Percentiles rank a stretch among this genome's conserved stretches.
These are phyloP conservation scores for Raphanus hybrid DNA, from an alignment of 441 rosid species.

Conservation along the genomic window DNA sequence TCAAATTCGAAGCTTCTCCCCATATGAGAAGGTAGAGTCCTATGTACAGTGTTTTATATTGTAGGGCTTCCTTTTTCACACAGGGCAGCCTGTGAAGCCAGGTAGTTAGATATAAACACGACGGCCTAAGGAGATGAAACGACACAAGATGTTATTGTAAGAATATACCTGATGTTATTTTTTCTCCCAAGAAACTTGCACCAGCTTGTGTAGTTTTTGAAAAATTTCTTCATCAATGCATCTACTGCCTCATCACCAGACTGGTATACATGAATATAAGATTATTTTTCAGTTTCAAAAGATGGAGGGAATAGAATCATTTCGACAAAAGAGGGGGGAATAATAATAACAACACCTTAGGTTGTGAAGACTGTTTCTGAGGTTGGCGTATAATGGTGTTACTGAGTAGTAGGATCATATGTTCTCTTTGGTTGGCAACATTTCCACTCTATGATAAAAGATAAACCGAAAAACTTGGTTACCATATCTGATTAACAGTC, in stretches of 20 bases:
- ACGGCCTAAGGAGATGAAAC: slow-evolving; percentile 8
- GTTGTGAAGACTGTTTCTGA: slow-evolving; percentile 55
- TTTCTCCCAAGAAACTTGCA: slow-evolving; percentile 85
- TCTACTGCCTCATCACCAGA: slow-evolving; percentile 77
- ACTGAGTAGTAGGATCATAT: slow-evolving; percentile 88
- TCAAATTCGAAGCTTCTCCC: slow-evolving; percentile 98
- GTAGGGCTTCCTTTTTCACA: slow-evolving; percentile 84
- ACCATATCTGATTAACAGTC: slow-evolving; percentile 11
- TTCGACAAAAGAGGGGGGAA: slow-evolving; percentile 6
- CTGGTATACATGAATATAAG: slow-evolving; percentile 48
- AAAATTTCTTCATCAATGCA: slow-evolving; percentile 84
- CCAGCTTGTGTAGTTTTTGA: slow-evolving; percentile 93
- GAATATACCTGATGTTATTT: slow-evolving; percentile 71
- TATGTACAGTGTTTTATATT: slow-evolving; percentile 79
- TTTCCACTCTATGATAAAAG: slow-evolving; percentile 72
- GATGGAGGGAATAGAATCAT: slow-evolving; percentile 8
- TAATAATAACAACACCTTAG: slow-evolving; percentile 54
- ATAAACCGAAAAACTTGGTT: slow-evolving; percentile 4
- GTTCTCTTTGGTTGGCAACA: slow-evolving; percentile 95
- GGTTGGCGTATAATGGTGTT: slow-evolving; percentile 66
- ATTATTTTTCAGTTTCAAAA: slow-evolving; percentile 35
- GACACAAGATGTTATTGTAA: slow-evolving; percentile 1
- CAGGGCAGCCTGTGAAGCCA: slow-evolving; percentile 67
- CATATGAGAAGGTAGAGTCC: slow-evolving; percentile 97
- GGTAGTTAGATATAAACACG: slow-evolving; percentile 26